These are phyloP conservation scores for Colletotrichum aenigma DNA, from an alignment of 2,329 filamentous ascomycete genomes.

Conservation along the genomic window DNA sequence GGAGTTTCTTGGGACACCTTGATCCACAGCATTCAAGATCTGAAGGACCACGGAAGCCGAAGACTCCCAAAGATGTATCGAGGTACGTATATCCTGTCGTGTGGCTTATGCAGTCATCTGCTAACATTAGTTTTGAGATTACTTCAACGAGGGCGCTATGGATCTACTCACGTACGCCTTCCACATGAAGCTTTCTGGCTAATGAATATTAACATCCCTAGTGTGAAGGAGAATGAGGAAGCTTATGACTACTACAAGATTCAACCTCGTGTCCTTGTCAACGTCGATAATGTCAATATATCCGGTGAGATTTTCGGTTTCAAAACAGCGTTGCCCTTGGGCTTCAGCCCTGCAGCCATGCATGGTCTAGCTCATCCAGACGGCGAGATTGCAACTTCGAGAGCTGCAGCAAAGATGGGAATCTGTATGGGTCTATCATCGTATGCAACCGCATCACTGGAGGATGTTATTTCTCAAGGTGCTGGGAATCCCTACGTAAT, in stretches of 20 bases:
- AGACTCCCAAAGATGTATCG: slow-evolving; percentile 42
- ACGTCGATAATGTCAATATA: slow-evolving; percentile 42
- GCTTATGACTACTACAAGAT: slow-evolving; percentile 57
- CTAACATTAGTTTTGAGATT: slow-evolving; percentile 37
- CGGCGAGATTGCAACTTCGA: slow-evolving; percentile 55
- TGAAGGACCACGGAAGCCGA: slow-evolving; percentile 41
- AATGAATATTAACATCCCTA: not conserved
- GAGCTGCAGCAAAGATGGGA: slow-evolving; percentile 41
- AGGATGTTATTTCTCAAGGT: slow-evolving; percentile 47
- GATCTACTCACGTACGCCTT: slow-evolving; percentile 48
- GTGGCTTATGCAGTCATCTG: not conserved
- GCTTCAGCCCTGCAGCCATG: slow-evolving; percentile 59
- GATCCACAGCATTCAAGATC: slow-evolving; percentile 29
- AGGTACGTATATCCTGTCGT: not conserved
- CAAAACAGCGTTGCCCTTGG: slow-evolving; percentile 49
- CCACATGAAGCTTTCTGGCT: not conserved
- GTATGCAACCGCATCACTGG: slow-evolving; percentile 48
- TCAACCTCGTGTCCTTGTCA: slow-evolving; percentile 46
- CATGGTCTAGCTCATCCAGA: slow-evolving; percentile 58
- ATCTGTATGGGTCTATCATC: slow-evolving; percentile 50
- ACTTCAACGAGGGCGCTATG: slow-evolving; percentile 63
- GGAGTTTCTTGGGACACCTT: slow-evolving; percentile 5
- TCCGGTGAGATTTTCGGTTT: slow-evolving; percentile 47
- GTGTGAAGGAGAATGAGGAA: slow-evolving; percentile 55
- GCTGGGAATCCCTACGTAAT: slow-evolving; percentile 43